These are phyloP conservation scores for Cryptosporidium viatorum DNA, from an alignment of 169 alveolate species.

Conservation along the genomic window DNA sequence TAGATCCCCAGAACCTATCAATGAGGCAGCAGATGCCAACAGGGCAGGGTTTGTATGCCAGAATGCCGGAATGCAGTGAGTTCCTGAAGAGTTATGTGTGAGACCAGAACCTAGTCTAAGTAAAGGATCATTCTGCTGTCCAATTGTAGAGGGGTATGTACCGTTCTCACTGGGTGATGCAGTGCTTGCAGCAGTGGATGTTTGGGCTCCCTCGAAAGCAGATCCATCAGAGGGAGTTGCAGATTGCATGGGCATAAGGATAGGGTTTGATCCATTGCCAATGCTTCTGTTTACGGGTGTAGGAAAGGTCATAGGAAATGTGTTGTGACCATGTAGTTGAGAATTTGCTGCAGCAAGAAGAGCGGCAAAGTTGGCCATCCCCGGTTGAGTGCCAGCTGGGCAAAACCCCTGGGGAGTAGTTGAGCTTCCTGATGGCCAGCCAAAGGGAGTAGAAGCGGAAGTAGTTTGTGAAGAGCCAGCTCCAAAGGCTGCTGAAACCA, in stretches of 20 bases:
- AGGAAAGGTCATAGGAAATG: slow-evolving; percentile 1
- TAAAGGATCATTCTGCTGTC: slow-evolving; percentile 17
- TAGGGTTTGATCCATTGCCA: slow-evolving; percentile 1
- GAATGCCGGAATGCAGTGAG: slow-evolving; percentile 15
- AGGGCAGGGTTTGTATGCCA: slow-evolving; percentile 53
- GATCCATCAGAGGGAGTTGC: slow-evolving; percentile 74
- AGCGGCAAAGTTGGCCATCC: slow-evolving; percentile 55
- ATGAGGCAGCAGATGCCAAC: slow-evolving; percentile 38
- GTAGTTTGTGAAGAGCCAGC: slow-evolving; percentile 9
- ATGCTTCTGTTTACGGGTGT: slow-evolving; percentile 48
- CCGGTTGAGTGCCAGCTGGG: slow-evolving; percentile 17
- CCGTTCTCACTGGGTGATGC: slow-evolving; percentile 15
- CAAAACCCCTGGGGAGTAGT: slow-evolving; percentile 18
- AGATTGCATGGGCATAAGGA: slow-evolving; percentile 56
- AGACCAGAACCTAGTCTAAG: background rate
- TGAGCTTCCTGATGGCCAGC: slow-evolving; percentile 8
- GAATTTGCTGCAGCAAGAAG: slow-evolving; percentile 69
- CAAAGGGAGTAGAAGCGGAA: background rate
- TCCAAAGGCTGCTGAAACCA: slow-evolving; percentile 51
- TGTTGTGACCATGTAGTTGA: slow-evolving; percentile 1
- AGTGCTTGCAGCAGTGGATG: slow-evolving; percentile 24
- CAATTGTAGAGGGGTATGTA: background rate
- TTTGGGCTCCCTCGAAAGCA: slow-evolving; percentile 53
- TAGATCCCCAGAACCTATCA: slow-evolving; percentile 27
- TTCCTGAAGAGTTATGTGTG: background rate